Conservation (phyloP, 1,284 basidiomycete genomes). For the Cystobasidiaceae sp. region DNA sequence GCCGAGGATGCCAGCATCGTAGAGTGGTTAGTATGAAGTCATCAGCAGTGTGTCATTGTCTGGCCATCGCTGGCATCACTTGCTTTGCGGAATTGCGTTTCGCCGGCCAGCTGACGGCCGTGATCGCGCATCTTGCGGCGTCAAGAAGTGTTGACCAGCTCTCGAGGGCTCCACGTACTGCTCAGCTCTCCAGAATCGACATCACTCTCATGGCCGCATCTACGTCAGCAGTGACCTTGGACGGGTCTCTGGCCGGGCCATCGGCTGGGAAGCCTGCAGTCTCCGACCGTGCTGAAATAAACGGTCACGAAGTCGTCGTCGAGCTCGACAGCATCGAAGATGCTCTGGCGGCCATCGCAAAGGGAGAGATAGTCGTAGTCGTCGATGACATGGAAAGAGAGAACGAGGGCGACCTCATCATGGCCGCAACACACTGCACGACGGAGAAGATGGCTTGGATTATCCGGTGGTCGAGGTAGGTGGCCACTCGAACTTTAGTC, state of each 20-base stretch:
- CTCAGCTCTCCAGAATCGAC: too few species aligned
- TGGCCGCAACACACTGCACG: constrained; percentile 72
- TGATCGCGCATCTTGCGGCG: too few species aligned
- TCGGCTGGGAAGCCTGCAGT: background rate
- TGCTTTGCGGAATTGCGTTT: too few species aligned
- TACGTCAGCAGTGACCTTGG: constrained; percentile 8
- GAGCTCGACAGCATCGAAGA: constrained; percentile 68
- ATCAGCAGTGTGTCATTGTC: too few species aligned
- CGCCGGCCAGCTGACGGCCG: too few species aligned
- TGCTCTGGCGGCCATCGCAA: constrained; percentile 68
- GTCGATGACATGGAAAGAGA: constrained; percentile 92
- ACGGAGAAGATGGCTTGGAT: constrained; percentile 99
- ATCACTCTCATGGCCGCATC: too few species aligned
- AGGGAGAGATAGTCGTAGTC: constrained; percentile 86
- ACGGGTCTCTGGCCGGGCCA: too few species aligned
- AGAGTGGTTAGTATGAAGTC: too few species aligned
- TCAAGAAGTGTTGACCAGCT: too few species aligned
- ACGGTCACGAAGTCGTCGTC: constrained; percentile 35
- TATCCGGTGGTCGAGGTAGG: constrained; percentile 88
- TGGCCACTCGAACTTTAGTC: constrained; percentile 24
- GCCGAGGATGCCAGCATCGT: too few species aligned
- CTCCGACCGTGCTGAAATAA: constrained; percentile 21
- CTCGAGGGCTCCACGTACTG: too few species aligned
- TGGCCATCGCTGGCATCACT: too few species aligned
- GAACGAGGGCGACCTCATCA: constrained; percentile 91